Conservation (phyloP, 2,329 filamentous ascomycete genomes). For the Thielaviopsis euricoi region DNA sequence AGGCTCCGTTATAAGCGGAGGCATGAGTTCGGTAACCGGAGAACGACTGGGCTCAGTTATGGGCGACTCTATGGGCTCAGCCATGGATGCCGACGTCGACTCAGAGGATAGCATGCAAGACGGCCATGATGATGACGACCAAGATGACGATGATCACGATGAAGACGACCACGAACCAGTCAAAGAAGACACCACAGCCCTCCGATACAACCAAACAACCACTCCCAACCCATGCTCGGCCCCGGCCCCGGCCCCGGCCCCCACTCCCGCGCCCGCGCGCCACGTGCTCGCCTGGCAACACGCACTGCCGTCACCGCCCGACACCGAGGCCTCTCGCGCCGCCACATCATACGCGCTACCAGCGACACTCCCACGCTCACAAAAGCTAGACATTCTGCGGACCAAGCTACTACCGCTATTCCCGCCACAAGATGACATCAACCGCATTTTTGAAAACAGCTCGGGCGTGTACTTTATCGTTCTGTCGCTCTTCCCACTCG, state of each 20-base stretch:
- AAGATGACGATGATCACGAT: not conserved
- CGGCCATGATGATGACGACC: too few species aligned
- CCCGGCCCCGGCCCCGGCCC: too few species aligned
- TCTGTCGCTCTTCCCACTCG: conserved; percentile 18
- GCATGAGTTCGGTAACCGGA: too few species aligned
- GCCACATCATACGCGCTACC: conserved; percentile 1
- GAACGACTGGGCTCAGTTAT: too few species aligned
- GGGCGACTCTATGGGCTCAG: too few species aligned
- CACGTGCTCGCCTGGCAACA: conserved; percentile 6
- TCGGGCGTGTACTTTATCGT: conserved; percentile 17
- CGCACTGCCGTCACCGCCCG: conserved; percentile 5
- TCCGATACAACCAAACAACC: too few species aligned
- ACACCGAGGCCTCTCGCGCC: not conserved
- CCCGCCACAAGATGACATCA: conserved; percentile 20
- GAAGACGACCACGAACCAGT: not conserved
- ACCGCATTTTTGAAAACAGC: conserved; percentile 17
- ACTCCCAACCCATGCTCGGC: too few species aligned
- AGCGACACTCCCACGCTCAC: conserved; percentile 5
- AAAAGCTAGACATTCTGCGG: conserved; percentile 10
- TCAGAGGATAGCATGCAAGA: not conserved
- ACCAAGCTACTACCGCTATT: conserved; percentile 17
- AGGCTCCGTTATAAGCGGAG: too few species aligned
- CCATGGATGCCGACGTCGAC: too few species aligned
- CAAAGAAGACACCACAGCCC: not conserved
- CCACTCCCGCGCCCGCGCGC: too few species aligned